These are phyloP conservation scores for Epithemia pelagica DNA, from an alignment of 108 stramenopile species.

Conservation along the genomic window DNA sequence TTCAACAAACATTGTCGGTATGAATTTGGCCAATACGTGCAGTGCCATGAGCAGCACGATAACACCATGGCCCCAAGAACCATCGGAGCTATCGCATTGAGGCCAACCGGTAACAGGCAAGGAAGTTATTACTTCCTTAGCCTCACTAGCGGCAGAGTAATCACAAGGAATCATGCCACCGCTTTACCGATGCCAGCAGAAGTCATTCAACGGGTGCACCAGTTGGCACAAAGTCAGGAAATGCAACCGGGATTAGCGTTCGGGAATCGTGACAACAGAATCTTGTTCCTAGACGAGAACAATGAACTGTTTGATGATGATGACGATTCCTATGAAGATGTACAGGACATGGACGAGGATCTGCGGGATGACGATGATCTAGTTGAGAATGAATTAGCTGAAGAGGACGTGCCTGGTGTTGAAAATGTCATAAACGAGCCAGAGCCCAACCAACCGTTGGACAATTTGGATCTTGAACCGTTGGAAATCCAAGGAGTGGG, in stretches of 20 bases:
- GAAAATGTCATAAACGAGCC: too few species aligned
- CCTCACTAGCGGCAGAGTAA: not conserved
- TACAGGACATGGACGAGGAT: too few species aligned
- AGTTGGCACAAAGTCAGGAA: not conserved
- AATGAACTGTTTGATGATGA: too few species aligned
- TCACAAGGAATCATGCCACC: slow-evolving; percentile 1
- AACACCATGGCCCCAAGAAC: slow-evolving; percentile 23
- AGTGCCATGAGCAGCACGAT: slow-evolving; percentile 26
- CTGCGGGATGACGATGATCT: too few species aligned
- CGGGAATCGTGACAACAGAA: slow-evolving; percentile 4
- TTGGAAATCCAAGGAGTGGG: too few species aligned
- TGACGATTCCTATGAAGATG: too few species aligned
- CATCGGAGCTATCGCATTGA: slow-evolving; percentile 20
- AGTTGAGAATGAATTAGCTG: too few species aligned
- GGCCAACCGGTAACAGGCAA: slow-evolving; percentile 24
- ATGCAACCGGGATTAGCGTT: slow-evolving; percentile 1
- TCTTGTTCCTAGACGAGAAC: too few species aligned
- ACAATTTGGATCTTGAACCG: too few species aligned
- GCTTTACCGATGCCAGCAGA: slow-evolving; percentile 30
- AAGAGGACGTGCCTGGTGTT: too few species aligned
- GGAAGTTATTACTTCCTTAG: slow-evolving; percentile 19
- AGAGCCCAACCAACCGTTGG: too few species aligned
- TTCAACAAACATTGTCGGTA: slow-evolving; percentile 1
- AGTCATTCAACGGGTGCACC: slow-evolving; percentile 21
- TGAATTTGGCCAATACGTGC: slow-evolving; percentile 30